Base-by-base conservation (phyloP, 139 green algal genomes). In the Pleodorina starrii region DNA sequence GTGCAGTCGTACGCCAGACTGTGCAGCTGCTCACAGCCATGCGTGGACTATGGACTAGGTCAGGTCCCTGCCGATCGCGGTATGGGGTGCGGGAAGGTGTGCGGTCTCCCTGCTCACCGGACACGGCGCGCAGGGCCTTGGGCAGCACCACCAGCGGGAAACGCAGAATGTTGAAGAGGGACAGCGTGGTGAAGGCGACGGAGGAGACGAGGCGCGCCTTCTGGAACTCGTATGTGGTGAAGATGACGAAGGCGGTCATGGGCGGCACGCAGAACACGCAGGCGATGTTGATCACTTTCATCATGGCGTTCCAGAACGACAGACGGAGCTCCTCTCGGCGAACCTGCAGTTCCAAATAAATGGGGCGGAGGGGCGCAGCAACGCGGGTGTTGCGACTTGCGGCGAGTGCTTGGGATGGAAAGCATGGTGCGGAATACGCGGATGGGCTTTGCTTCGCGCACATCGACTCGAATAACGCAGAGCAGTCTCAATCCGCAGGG, bases 151-250 rank as follows among this genome's bases (percentile, higher is more conserved):
- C 92, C 29, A 97, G 90, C 9, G 95, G 95, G 90, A 97, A 96
- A 85, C 95, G 93, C 87, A 97, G 91, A 69, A 97, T 93, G 92
- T 96, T 96, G 94, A 97, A 97, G 25, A 97, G 94, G 36, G 95
- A 94, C 4, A 97, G 89, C 17, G 94, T 94, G 69, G 94, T 95
- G 94, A 97, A 96, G 71, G 93, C 95, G 6, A 95, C 91, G 0
- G 84, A 81, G 27, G 91, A 84, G 25, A 38, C 57, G 32, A 94
- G 85, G 76, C 63, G 86, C 29, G 48, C 85, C 23, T 78, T 86
- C 40, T 89, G 54, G 77, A 95, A 90, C 91, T 95, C 92, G 50
- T 95, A 95, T 68, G 80, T 80, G 48, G 81, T 85, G 42, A 95
- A 94, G 84, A 95, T 94, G 72, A 93, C 92, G 60, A 90, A 95